Percentiles rank a stretch among this genome's conserved stretches.
Evolutionary conservation across 495 filamentous ascomycete genomes (phyloP).

Genomic region (Penicillium paradoxum): DNA sequence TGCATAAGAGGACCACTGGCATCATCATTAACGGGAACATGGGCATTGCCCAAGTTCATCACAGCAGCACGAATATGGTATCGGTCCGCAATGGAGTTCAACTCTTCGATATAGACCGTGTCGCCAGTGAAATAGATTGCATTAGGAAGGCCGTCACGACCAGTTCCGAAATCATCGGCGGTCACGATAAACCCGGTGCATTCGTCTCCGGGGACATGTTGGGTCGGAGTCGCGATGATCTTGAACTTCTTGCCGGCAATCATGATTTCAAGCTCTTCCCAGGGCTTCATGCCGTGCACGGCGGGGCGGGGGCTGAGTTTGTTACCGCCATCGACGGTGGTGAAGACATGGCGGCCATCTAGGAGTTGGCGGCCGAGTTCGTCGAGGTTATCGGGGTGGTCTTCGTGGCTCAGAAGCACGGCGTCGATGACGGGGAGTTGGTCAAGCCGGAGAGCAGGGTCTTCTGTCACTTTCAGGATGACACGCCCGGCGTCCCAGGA

Average conservation of each 20-base stretch:
- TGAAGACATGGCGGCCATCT: constrained; percentile 46
- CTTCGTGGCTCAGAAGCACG: constrained; percentile 51
- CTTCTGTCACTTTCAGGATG: constrained; percentile 28
- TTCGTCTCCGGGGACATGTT: constrained; percentile 45
- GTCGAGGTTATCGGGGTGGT: constrained; percentile 53
- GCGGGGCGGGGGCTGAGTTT: constrained; percentile 40
- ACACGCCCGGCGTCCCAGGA: constrained; percentile 27
- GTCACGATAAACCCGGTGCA: constrained; percentile 46
- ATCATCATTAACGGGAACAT: constrained; percentile 23
- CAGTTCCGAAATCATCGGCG: constrained; percentile 33
- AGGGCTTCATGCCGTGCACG: constrained; percentile 35
- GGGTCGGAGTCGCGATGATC: constrained; percentile 41
- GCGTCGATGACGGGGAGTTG: constrained; percentile 47
- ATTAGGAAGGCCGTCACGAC: constrained; percentile 37
- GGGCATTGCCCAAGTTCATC: constrained; percentile 28
- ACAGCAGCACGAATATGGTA: constrained; percentile 23
- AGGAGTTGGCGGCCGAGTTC: constrained; percentile 36
- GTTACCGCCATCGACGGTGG: constrained; percentile 44
- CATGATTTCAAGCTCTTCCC: constrained; percentile 19
- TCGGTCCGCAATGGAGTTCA: constrained; percentile 21
- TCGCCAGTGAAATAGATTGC: constrained; percentile 54
- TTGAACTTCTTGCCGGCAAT: constrained; percentile 22
- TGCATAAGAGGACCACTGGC: constrained; percentile 18
- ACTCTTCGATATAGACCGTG: constrained; percentile 47
- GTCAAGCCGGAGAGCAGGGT: constrained; percentile 32